Evolutionary conservation across 768 basidiomycete species (phyloP).

Genomic region (Mycena polygramma): DNA sequence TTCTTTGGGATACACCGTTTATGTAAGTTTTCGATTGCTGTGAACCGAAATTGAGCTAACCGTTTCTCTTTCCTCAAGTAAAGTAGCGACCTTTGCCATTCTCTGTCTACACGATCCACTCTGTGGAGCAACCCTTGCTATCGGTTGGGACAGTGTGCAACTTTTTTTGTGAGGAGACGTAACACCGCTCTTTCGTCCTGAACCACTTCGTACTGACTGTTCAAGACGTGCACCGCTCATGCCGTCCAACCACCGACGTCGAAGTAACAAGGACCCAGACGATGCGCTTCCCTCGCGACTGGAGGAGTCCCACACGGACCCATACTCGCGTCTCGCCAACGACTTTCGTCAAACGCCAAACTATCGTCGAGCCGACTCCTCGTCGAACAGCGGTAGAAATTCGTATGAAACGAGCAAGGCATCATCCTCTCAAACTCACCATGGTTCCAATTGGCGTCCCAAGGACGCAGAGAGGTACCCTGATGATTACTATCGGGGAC

Average conservation of each 20-base stretch:
- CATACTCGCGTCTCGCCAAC: constrained; percentile 64
- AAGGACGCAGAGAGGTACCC: constrained; percentile 54
- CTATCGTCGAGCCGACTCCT: constrained; percentile 60
- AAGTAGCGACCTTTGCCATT: constrained; percentile 18
- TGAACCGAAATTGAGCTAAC: constrained; percentile 30
- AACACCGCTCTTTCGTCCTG: constrained; percentile 42
- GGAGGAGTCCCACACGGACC: constrained; percentile 66
- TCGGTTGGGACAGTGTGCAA: constrained; percentile 20
- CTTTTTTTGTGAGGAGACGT: constrained; percentile 31
- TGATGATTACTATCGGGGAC: constrained; percentile 64
- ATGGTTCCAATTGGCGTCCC: constrained; percentile 67
- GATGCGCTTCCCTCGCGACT: constrained; percentile 63
- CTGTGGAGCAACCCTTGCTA: constrained; percentile 1
- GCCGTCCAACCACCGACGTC: constrained; percentile 65
- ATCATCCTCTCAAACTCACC: constrained; percentile 65
- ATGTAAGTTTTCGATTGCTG: constrained; percentile 47
- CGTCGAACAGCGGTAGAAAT: constrained; percentile 48
- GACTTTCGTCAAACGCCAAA: constrained; percentile 62
- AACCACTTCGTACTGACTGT: constrained; percentile 39
- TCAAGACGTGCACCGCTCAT: constrained; percentile 57
- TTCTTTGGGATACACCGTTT: constrained; percentile 10
- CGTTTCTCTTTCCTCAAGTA: constrained; percentile 39
- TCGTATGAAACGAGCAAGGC: constrained; percentile 62
- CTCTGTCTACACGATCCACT: constrained; percentile 13
- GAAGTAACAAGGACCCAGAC: constrained; percentile 63